A percentile compares a stretch with the other conserved stretches of the same genome.
phyloP scores from a whole-genome alignment of 805 yeast genomes.

The Starmerella sp. region DNA sequence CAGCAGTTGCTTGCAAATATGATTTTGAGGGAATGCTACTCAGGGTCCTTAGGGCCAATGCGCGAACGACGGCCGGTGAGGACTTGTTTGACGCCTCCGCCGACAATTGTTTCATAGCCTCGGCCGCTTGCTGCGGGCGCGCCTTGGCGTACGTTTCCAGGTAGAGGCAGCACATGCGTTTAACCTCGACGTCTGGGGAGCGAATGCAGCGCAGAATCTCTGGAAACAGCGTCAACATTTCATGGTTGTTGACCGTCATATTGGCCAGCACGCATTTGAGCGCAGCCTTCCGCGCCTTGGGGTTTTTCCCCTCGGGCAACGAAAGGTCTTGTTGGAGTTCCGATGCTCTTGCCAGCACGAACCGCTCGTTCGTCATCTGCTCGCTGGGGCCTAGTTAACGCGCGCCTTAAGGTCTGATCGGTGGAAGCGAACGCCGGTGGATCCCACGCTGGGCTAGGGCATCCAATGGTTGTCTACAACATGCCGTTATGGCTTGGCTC shows the following conservation, averaged over 20 bases:
- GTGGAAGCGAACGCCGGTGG: background rate
- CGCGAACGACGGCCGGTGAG: slow-evolving; percentile 39
- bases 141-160: slow-evolving; percentile 48
- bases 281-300: slow-evolving; percentile 34
- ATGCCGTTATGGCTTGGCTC: no score
- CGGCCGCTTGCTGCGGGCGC: slow-evolving; percentile 45
- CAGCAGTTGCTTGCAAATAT: slow-evolving; percentile 39
- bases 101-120: slow-evolving; percentile 45
- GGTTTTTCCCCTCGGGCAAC: slow-evolving; percentile 30
- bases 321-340: slow-evolving; percentile 30
- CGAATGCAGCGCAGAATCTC: slow-evolving; percentile 46
- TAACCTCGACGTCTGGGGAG: slow-evolving; percentile 52
- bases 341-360: slow-evolving; percentile 25
- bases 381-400: background rate
- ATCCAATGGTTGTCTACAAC: background rate
- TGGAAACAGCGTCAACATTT: slow-evolving; percentile 54
- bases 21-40: slow-evolving; percentile 47
- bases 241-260: slow-evolving; percentile 69
- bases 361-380: slow-evolving; percentile 11
- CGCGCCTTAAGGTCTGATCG: no score
- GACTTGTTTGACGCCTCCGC: slow-evolving; percentile 40
- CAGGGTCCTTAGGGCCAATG: slow-evolving; percentile 53
- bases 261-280: slow-evolving; percentile 72
- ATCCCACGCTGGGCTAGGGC: background rate
- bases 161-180: slow-evolving; percentile 60